phyloP scores from a whole-genome alignment of 2,329 filamentous ascomycete species.

The Fusarium coffeatum region DNA sequence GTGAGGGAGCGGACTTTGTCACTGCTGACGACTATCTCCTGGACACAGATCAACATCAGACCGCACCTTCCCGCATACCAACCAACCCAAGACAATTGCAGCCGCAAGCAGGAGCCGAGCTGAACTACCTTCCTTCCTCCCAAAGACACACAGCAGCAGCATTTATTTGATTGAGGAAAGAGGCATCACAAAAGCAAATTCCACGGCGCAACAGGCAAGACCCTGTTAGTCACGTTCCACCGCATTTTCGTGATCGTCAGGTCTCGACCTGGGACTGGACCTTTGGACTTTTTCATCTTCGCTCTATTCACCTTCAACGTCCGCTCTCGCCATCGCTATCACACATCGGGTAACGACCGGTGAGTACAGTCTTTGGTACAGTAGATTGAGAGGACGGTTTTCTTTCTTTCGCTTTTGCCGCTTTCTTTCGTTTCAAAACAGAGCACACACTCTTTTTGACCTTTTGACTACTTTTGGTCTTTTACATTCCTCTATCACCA shows the following conservation, averaged over 20 bases:
- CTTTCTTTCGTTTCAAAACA: constrained; percentile 2
- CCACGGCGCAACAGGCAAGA: constrained; percentile 25
- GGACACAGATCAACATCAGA: constrained; percentile 15
- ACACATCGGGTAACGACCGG: constrained; percentile 24
- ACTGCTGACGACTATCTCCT: constrained; percentile 18
- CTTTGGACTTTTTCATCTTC: constrained; percentile 13
- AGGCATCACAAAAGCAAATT: constrained; percentile 17
- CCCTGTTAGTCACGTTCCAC: constrained; percentile 37
- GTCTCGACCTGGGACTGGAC: constrained; percentile 16
- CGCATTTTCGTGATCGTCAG: constrained; percentile 36
- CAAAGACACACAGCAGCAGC: background rate
- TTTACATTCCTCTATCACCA: background rate
- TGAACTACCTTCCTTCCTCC: background rate
- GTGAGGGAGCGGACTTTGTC: constrained; percentile 15
- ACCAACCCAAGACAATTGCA: constrained; percentile 10
- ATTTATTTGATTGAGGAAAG: constrained; percentile 15
- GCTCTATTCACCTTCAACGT: constrained; percentile 23
- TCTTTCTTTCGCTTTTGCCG: background rate
- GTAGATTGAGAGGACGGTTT: background rate
- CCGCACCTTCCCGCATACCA: constrained; percentile 31
- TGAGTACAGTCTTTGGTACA: constrained; percentile 22
- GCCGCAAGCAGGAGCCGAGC: constrained; percentile 9
- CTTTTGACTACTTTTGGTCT: background rate
- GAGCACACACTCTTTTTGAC: background rate
- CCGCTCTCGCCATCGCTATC: constrained; percentile 29